Conservation (phyloP, 371 early-diverging fungal genomes). For the Lichtheimia ornata region DNA sequence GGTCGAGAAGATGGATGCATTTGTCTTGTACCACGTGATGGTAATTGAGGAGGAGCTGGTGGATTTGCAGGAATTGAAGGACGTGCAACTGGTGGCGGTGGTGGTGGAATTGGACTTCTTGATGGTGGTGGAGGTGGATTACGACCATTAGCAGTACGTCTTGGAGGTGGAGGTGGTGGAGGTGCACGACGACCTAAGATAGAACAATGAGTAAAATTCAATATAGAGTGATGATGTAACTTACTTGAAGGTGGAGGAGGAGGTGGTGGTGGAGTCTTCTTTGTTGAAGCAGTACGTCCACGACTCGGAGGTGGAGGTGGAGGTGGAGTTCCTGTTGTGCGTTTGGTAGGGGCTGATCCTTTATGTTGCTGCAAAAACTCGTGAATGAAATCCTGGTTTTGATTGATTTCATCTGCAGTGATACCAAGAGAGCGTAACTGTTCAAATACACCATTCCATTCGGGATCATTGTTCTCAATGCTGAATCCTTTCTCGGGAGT, state of each 20-base stretch:
- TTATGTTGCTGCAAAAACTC: slow-evolving; percentile 53
- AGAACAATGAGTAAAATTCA: not conserved
- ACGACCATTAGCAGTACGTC: slow-evolving; percentile 12
- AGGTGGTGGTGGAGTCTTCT: slow-evolving; percentile 17
- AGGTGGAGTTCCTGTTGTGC: slow-evolving; percentile 39
- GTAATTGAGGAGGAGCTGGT: slow-evolving; percentile 13
- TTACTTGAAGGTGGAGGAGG: slow-evolving; percentile 24
- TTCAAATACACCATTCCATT: slow-evolving; percentile 76
- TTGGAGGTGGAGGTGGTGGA: slow-evolving; percentile 21
- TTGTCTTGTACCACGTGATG: slow-evolving; percentile 11
- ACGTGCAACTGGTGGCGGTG: slow-evolving; percentile 22
- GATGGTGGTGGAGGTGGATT: slow-evolving; percentile 10
- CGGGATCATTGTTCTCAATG: slow-evolving; percentile 78
- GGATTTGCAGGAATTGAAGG: slow-evolving; percentile 11
- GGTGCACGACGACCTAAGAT: slow-evolving; percentile 23
- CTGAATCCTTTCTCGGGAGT: slow-evolving; percentile 81
- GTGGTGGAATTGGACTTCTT: slow-evolving; percentile 11
- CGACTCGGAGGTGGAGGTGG: slow-evolving; percentile 38
- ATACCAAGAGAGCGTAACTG: slow-evolving; percentile 79
- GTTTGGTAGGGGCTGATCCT: slow-evolving; percentile 1
- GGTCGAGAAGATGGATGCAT: slow-evolving; percentile 10
- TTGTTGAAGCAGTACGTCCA: slow-evolving; percentile 2
- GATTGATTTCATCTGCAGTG: slow-evolving; percentile 67
- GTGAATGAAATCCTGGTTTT: slow-evolving; percentile 55
- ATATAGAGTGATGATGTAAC: not conserved